Conservation (phyloP, 768 basidiomycete genomes). For the Boletus bicolor region DNA sequence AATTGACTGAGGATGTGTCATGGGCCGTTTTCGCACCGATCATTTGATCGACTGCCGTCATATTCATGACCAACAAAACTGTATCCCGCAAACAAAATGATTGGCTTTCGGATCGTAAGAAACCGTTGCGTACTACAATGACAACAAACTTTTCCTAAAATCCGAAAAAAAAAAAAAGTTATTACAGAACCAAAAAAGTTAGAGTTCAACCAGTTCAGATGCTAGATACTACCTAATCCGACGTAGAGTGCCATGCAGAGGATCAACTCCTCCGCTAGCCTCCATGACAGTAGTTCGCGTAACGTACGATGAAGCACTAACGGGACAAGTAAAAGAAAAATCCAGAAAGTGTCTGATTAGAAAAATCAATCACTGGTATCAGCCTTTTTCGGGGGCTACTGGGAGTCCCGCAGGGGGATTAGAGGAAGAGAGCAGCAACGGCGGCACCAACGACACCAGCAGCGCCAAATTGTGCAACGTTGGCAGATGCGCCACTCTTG, state of each 20-base stretch:
- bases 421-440: slow-evolving; percentile 40
- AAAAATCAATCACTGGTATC: slow-evolving; percentile 19
- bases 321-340: slow-evolving; percentile 7
- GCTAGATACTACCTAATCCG: slow-evolving; percentile 3
- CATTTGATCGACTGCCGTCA: too few relatives aligned
- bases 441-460: slow-evolving; percentile 37
- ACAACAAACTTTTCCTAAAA: slow-evolving; percentile 15
- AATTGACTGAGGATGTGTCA: too few relatives aligned
- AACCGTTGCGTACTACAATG: slow-evolving; percentile 13
- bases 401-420: slow-evolving; percentile 5
- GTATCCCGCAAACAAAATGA: not conserved
- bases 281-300: slow-evolving; percentile 7
- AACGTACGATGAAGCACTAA: slow-evolving; percentile 18
- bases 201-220: not conserved
- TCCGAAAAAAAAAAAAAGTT: slow-evolving; percentile 11
- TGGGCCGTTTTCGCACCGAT: too few relatives aligned
- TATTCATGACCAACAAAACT: too few relatives aligned
- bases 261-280: not conserved
- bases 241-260: not conserved
- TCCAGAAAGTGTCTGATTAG: slow-evolving; percentile 9
- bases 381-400: slow-evolving; percentile 7
- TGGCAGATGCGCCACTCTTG: slow-evolving; percentile 39
- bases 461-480: slow-evolving; percentile 41
- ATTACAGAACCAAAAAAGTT: slow-evolving; percentile 1
- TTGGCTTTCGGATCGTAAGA: slow-evolving; percentile 18